These are phyloP conservation scores for Starmerella potacharoeniae DNA, from an alignment of 805 yeast species.

Conservation along the genomic window DNA sequence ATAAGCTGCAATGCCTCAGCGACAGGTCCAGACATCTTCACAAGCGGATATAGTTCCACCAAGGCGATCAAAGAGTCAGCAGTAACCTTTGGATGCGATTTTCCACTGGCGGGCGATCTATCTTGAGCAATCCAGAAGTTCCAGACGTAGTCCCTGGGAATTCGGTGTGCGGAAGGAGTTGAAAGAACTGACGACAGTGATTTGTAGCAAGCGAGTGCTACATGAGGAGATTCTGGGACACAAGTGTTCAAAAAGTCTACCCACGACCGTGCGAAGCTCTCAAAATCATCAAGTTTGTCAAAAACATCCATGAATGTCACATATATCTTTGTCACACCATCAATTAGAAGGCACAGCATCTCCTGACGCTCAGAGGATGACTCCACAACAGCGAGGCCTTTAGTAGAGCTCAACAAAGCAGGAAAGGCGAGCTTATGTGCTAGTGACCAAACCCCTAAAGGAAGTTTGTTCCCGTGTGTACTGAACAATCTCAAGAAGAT, in stretches of 20 bases:
- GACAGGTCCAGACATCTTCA: conserved; percentile 1
- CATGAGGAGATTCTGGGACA: conserved; percentile 39
- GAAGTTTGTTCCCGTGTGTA: conserved; percentile 48
- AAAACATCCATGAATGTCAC: conserved; percentile 37
- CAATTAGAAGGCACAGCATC: conserved; percentile 47
- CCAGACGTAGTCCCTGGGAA: conserved; percentile 22
- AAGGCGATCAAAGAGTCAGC: conserved; percentile 41
- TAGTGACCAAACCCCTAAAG: conserved; percentile 49
- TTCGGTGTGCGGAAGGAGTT: conserved; percentile 21
- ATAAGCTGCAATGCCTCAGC: conserved; percentile 8
- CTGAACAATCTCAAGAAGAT: conserved; percentile 76
- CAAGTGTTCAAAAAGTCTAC: conserved; percentile 39
- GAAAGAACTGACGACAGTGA: conserved; percentile 40
- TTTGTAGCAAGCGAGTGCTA: conserved; percentile 45
- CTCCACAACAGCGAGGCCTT: conserved; percentile 7
- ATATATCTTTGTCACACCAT: conserved; percentile 56
- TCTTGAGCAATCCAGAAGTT: conserved; percentile 35
- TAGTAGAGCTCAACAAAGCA: conserved; percentile 24
- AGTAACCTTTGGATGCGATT: conserved; percentile 37
- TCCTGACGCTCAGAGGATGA: conserved; percentile 40
- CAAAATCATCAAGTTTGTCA: conserved; percentile 25
- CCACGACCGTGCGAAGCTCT: conserved; percentile 46
- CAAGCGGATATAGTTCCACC: conserved; percentile 9
- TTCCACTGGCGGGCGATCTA: conserved; percentile 27
- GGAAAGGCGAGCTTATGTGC: conserved; percentile 54